Evolutionary conservation across 169 alveolate genomes (phyloP).

Genomic region (Fabrea salina): DNA sequence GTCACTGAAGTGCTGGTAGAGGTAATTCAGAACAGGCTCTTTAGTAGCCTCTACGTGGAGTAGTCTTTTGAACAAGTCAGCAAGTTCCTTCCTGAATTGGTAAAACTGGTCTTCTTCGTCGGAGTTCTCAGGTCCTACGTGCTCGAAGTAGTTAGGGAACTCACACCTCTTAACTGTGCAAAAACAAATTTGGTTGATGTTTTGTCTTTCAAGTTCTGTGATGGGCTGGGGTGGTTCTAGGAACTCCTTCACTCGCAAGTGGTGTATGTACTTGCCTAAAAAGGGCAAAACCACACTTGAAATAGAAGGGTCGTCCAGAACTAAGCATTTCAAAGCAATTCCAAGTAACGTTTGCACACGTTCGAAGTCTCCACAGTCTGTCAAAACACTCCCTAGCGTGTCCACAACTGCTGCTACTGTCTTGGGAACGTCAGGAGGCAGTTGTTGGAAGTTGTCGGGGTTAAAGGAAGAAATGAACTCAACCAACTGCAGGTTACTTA

Average conservation of each 20-base stretch:
- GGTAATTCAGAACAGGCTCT: background rate
- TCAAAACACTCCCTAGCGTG: background rate
- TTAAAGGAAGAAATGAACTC: background rate
- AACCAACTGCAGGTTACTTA: background rate
- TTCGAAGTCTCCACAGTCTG: background rate
- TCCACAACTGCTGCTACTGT: background rate
- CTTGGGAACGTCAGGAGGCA: constrained; percentile 21
- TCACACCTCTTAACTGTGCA: background rate
- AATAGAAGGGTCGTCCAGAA: background rate
- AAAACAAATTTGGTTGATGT: background rate
- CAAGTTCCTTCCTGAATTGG: constrained; percentile 5
- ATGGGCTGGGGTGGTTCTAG: background rate
- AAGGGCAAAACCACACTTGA: background rate
- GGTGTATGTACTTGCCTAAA: background rate
- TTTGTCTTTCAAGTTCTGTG: background rate
- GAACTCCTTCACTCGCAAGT: background rate
- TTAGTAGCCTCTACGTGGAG: background rate
- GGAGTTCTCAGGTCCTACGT: constrained; percentile 25
- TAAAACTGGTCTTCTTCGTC: constrained; percentile 30
- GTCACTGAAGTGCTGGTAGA: background rate
- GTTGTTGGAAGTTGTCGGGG: background rate
- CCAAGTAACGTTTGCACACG: background rate
- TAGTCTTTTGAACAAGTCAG: background rate
- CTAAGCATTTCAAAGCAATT: background rate
- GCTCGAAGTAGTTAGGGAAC: background rate